Evolutionary conservation across 2,329 filamentous ascomycete genomes (phyloP).

Genomic region (Aspergillus candidus): DNA sequence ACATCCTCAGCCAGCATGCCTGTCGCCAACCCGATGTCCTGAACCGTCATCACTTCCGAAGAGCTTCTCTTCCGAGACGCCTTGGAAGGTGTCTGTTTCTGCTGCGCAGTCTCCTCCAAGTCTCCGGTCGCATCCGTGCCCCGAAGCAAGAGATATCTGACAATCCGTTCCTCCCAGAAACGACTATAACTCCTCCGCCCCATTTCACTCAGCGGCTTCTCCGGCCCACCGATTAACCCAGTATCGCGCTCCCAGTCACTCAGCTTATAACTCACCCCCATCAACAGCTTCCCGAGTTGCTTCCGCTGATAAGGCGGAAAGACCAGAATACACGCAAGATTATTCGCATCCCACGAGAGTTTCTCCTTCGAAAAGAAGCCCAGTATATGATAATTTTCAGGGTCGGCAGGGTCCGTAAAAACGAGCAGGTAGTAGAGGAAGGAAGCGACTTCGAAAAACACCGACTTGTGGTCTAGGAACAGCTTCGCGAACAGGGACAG

Average conservation of each 20-base stretch:
- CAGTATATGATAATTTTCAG: constrained; percentile 55
- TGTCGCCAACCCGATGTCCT: constrained; percentile 67
- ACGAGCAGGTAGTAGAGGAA: constrained; percentile 94
- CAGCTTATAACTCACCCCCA: constrained; percentile 90
- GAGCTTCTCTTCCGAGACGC: constrained; percentile 39
- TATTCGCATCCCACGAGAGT: constrained; percentile 98
- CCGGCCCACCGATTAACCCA: constrained; percentile 78
- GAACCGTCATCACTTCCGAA: constrained; percentile 55
- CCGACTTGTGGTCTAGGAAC: constrained; percentile 95
- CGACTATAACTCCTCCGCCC: constrained; percentile 75
- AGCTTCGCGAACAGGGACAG: constrained; percentile 94
- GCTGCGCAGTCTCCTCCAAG: constrained; percentile 22
- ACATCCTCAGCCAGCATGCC: constrained; percentile 85
- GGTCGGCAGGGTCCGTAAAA: constrained; percentile 53
- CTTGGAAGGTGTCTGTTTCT: constrained; percentile 25
- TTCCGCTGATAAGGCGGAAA: constrained; percentile 95
- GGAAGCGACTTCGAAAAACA: constrained; percentile 91
- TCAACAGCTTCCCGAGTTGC: constrained; percentile 79
- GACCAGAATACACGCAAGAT: constrained; percentile 89
- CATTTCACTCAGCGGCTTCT: constrained; percentile 85
- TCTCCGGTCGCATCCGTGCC: constrained; percentile 20
- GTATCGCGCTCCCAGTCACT: constrained; percentile 62
- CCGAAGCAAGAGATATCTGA: constrained; percentile 56
- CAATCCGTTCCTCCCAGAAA: constrained; percentile 82
- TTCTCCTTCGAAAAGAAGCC: constrained; percentile 99